A percentile compares a stretch with the other conserved stretches of the same genome.
Conservation (phyloP, 805 yeast species). For the Nakazawaea laoshanensis region DNA sequence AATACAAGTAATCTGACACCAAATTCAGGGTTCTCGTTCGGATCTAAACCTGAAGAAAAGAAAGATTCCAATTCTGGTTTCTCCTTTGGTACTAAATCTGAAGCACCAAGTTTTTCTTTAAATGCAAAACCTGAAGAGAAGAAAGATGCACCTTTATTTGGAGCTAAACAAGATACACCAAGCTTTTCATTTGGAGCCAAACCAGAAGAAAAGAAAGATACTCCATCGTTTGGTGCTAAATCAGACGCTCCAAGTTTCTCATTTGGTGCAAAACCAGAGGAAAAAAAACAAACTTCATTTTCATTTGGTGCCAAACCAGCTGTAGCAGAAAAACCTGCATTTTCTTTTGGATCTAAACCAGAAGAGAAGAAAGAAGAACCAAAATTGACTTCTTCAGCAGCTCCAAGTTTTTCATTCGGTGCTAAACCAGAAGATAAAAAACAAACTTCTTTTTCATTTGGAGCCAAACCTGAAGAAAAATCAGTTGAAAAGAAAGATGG, state of each 20-base stretch:
- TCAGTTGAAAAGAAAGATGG: no score
- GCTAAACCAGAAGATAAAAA: conserved; percentile 6
- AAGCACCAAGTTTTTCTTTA: conserved; percentile 11
- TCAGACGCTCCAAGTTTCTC: conserved; percentile 2
- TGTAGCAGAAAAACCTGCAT: conserved; percentile 12
- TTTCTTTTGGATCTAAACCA: conserved; percentile 12
- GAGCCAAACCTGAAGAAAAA: not conserved
- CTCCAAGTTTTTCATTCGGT: conserved; percentile 10
- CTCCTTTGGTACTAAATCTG: conserved; percentile 6
- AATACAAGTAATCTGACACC: not conserved
- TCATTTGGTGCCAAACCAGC: no score
- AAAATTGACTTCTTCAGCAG: conserved; percentile 14
- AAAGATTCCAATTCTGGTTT: conserved; percentile 9
- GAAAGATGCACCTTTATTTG: conserved; percentile 7
- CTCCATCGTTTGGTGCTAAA: conserved; percentile 11
- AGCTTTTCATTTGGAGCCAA: conserved; percentile 10
- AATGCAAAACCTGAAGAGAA: conserved; percentile 12
- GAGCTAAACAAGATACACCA: no score
- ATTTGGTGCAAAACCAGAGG: conserved; percentile 8
- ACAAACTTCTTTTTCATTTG: conserved; percentile 8
- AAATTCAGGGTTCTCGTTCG: conserved; percentile 3
- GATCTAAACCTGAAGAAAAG: conserved; percentile 8
- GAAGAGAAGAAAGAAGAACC: conserved; percentile 7
- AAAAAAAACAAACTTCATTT: conserved; percentile 7
- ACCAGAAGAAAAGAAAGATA: conserved; percentile 7